Conservation (phyloP, 2,329 filamentous ascomycete species). For the Penicillium sp. region DNA sequence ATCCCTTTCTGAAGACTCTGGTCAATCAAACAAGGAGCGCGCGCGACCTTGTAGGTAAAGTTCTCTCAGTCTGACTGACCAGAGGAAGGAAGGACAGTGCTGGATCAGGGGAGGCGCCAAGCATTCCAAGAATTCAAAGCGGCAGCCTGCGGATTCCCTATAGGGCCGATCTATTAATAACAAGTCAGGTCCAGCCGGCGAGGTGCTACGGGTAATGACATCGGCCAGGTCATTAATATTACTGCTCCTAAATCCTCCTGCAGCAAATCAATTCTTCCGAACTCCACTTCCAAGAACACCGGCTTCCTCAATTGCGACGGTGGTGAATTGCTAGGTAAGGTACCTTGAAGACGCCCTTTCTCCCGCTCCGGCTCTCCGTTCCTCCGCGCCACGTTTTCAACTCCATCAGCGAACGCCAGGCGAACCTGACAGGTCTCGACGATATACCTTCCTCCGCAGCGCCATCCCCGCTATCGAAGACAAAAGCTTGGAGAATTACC, state of each 20-base stretch:
- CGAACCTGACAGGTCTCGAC: neutral
- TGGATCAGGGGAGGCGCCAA: neutral
- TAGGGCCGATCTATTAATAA: neutral
- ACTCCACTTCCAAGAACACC: neutral
- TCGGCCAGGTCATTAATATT: neutral
- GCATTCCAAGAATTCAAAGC: neutral
- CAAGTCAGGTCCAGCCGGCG: neutral
- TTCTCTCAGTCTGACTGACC: no score
- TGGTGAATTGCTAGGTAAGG: neutral
- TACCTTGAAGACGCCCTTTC: constrained; percentile 12
- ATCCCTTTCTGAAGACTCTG: neutral
- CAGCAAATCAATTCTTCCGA: neutral
- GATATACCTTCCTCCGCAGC: neutral
- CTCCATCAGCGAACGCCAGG: neutral
- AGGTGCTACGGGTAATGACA: neutral
- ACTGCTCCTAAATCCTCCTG: neutral
- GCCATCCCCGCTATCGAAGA: neutral
- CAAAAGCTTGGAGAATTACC: neutral
- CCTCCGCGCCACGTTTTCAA: constrained; percentile 29
- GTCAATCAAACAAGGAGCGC: no score
- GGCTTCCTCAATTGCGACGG: constrained; percentile 1
- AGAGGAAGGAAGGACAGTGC: no score
- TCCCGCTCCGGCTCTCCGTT: constrained; percentile 26
- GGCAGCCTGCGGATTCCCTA: neutral
- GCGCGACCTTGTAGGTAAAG: no score